A percentile compares a stretch with the other conserved stretches of the same genome.
Conservation (phyloP, 257 asterid species). For the Linderniella brevidens region DNA sequence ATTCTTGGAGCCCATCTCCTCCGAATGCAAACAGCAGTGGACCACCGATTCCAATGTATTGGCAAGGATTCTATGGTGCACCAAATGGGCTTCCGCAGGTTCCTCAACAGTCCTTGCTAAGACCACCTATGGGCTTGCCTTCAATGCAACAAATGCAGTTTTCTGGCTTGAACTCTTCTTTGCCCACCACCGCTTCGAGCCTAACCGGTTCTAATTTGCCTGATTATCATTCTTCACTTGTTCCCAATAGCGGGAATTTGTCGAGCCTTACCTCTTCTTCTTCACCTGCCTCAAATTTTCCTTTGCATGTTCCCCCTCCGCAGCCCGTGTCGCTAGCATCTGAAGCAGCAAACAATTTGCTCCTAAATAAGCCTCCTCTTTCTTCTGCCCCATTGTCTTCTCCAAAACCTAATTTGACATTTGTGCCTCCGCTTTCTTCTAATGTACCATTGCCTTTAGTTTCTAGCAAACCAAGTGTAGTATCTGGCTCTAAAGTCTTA, state of each 20-base stretch:
- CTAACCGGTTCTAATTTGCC: constrained; percentile 38
- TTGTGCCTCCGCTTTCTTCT: constrained; percentile 23
- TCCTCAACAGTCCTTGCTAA: constrained; percentile 64
- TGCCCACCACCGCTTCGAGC: constrained; percentile 30
- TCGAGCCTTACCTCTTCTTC: constrained; percentile 27
- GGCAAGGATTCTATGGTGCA: constrained; percentile 83
- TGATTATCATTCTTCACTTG: constrained; percentile 33
- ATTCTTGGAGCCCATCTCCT: constrained; percentile 77
- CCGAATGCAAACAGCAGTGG: constrained; percentile 59
- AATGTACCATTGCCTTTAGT: constrained; percentile 21
- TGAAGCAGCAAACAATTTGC: constrained; percentile 23
- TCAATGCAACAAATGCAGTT: constrained; percentile 74
- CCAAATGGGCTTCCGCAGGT: constrained; percentile 71
- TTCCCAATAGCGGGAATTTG: constrained; percentile 26
- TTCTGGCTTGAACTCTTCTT: constrained; percentile 46
- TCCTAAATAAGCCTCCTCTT: constrained; percentile 35
- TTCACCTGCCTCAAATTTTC: constrained; percentile 32
- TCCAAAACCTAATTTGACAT: constrained; percentile 26
- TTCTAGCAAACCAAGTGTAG: constrained; percentile 27
- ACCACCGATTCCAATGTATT: constrained; percentile 83
- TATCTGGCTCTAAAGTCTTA: constrained; percentile 23
- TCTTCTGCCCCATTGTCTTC: constrained; percentile 23
- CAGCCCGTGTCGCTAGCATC: constrained; percentile 31
- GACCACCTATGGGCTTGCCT: constrained; percentile 76
- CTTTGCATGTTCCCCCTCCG: constrained; percentile 32